Percentiles rank a stretch among this genome's conserved stretches.
Evolutionary conservation across 768 basidiomycete species (phyloP).

Genomic region (Serendipita sp.): DNA sequence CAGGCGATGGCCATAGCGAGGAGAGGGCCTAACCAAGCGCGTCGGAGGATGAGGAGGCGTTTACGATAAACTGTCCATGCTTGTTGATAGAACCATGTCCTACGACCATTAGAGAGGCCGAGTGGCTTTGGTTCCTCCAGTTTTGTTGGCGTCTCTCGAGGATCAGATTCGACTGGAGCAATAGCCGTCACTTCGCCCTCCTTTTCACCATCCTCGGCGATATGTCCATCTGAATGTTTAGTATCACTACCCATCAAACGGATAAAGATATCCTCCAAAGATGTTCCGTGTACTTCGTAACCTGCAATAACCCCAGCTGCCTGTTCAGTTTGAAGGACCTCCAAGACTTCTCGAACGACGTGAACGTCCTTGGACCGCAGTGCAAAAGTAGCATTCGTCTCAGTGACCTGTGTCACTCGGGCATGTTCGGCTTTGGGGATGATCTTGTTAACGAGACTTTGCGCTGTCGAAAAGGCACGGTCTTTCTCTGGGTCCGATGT

Average conservation of each 20-base stretch:
- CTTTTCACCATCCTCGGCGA: constrained; percentile 16
- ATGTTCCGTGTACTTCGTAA: constrained; percentile 54
- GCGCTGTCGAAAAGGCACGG: constrained; percentile 12
- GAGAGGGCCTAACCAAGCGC: constrained; percentile 52
- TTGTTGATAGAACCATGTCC: constrained; percentile 42
- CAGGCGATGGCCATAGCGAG: constrained; percentile 39
- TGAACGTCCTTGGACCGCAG: constrained; percentile 43
- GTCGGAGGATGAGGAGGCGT: constrained; percentile 41
- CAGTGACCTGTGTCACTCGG: constrained; percentile 27
- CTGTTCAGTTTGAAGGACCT: constrained; percentile 33
- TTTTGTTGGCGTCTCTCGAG: constrained; percentile 4
- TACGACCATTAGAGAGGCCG: constrained; percentile 34
- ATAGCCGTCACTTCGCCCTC: background rate
- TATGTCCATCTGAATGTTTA: background rate
- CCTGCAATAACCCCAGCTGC: constrained; percentile 25
- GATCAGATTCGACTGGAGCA: background rate
- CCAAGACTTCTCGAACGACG: constrained; percentile 39
- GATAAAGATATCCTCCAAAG: constrained; percentile 72
- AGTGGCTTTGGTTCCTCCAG: constrained; percentile 17
- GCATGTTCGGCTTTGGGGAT: constrained; percentile 30
- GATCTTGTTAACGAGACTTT: constrained; percentile 27
- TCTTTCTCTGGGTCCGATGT: constrained; percentile 19
- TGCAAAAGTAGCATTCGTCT: constrained; percentile 34
- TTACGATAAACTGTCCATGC: constrained; percentile 62
- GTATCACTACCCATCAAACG: constrained; percentile 35